Conservation (phyloP, 164 flowering plant species). For the Protea cynaroides region DNA sequence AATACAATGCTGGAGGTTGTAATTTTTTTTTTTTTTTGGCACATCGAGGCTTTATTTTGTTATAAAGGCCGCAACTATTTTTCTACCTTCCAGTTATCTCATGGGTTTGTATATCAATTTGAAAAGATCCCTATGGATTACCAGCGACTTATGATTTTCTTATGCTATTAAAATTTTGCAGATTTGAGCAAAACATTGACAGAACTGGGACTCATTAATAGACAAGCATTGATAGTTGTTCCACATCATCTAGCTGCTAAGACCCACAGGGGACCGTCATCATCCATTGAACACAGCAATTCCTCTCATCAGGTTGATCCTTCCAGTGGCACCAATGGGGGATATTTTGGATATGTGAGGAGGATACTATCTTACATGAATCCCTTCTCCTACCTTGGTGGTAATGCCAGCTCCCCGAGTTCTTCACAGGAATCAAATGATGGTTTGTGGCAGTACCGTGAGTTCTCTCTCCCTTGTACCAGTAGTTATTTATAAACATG, state of each 20-base stretch:
- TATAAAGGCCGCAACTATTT: not conserved
- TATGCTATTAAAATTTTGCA: constrained; percentile 23
- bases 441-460: constrained; percentile 51
- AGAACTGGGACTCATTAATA: constrained; percentile 52
- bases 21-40: not conserved
- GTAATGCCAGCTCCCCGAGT: constrained; percentile 35
- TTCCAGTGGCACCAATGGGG: constrained; percentile 30
- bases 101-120: constrained; percentile 1
- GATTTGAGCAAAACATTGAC: constrained; percentile 54
- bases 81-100: not conserved
- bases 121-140: not conserved
- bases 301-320: constrained; percentile 16
- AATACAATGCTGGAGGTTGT: not conserved
- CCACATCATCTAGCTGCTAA: constrained; percentile 28
- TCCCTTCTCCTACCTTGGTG: constrained; percentile 65
- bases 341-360: constrained; percentile 46
- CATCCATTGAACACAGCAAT: constrained; percentile 13
- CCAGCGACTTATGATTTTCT: not conserved
- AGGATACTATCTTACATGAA: constrained; percentile 56
- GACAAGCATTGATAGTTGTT: constrained; percentile 77
- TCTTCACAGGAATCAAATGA: constrained; percentile 30
- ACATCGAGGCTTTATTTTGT: not conserved
- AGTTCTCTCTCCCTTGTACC: constrained; percentile 17
- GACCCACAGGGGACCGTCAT: constrained; percentile 19
- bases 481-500: not conserved